Evolutionary conservation across 768 basidiomycete genomes (phyloP), one percentile per base, ranked within the genome.

Genomic region (Psilocybe cubensis): DNA sequence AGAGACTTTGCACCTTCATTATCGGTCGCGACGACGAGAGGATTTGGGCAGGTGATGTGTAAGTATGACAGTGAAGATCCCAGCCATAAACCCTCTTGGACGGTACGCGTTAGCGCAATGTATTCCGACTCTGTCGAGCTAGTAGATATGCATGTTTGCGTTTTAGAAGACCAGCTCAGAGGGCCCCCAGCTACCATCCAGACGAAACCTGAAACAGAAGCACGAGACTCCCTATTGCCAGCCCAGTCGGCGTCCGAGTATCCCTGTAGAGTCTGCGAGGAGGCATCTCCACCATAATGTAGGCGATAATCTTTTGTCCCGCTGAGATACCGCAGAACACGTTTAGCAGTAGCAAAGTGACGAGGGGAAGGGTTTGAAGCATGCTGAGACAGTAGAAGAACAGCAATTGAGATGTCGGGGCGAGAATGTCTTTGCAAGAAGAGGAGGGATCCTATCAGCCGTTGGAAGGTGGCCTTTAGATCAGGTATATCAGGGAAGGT

Each of bases 281-380:
- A 14, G 4, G 17, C 25, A 4, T n/a, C n/a, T 14, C 46, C 23
- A 11, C 46, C 28, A 31, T 27, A 48, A 31, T 25, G 10, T 6
- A 48, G 46, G 9, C 35, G 31, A 23, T 42, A 23, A 21, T 59
- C 23, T 25, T 27, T 52, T n/a, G 43, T 69, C 1, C 66, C 67
- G 38, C 64, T 67, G 9, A 83, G 65, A 61, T 82, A 83, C 1
- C 70, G 64, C 35, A 79, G 68, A 23, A 81, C 57, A n/a, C 69
- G 70, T 51, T 76, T 76, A 7, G 73, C 67, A 3, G 75, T 75
- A 0, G 62, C 58, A 70, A 76, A 79, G 56, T 83, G 79, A 1
- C 54, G 50, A 1, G 38, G 31, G 5, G 61, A 63, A 0, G 76
- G 77, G 53, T 75, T 73, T 1, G 54, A 38, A 9, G 65, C 59